phyloP scores from a whole-genome alignment of 2,329 filamentous ascomycete species.

The Capronia americana region DNA sequence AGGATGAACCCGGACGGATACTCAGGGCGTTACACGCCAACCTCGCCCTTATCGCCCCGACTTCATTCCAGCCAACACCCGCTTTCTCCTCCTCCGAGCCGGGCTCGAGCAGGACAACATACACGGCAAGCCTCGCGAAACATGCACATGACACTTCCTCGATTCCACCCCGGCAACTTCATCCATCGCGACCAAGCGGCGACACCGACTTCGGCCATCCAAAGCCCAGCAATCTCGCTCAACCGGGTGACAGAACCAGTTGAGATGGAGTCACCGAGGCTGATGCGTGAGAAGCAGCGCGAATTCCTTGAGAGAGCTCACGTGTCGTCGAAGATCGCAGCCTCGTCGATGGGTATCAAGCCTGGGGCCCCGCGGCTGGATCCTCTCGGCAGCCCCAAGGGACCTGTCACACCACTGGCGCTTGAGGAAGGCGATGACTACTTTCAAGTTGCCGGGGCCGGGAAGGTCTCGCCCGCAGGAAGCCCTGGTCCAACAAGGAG shows the following conservation, averaged over 20 bases:
- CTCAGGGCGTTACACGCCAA: conserved; percentile 38
- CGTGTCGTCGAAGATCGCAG: conserved; percentile 42
- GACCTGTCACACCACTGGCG: conserved; percentile 54
- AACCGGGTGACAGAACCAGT: conserved; percentile 40
- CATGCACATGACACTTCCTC: conserved; percentile 52
- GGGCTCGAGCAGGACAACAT: conserved; percentile 42
- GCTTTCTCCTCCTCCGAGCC: conserved; percentile 47
- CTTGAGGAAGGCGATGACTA: conserved; percentile 50
- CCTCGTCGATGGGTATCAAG: conserved; percentile 42
- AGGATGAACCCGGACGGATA: conserved; percentile 31
- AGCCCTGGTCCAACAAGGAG: conserved; percentile 40
- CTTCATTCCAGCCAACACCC: conserved; percentile 31
- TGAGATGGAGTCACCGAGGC: conserved; percentile 42
- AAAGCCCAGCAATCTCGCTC: conserved; percentile 42
- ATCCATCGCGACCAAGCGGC: conserved; percentile 43
- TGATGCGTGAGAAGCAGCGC: conserved; percentile 52
- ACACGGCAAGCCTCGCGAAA: conserved; percentile 46
- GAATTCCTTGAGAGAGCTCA: conserved; percentile 50
- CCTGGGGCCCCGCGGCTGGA: conserved; percentile 54
- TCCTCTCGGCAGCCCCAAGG: conserved; percentile 52
- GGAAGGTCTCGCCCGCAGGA: conserved; percentile 40
- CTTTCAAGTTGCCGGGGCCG: conserved; percentile 40
- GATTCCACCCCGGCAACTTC: conserved; percentile 55
- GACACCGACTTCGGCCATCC: conserved; percentile 43
- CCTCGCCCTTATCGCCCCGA: conserved; percentile 40